Conservation (phyloP, 176 grass and related monocot genomes). For the Oropetium thomaeum region DNA sequence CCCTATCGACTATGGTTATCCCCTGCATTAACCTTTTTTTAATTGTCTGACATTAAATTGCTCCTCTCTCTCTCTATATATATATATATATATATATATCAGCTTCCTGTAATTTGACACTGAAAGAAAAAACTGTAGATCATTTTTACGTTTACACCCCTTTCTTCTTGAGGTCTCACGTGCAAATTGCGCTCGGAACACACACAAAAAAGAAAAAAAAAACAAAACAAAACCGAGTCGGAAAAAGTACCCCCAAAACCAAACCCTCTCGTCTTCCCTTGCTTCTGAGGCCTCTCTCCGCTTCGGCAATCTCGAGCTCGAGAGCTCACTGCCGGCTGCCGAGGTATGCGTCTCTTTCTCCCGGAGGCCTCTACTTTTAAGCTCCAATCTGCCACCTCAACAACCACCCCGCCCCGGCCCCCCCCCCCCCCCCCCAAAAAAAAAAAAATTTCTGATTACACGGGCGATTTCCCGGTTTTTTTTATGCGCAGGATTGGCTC, state of each 20-base stretch:
- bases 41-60: too few species aligned
- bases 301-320: constrained; percentile 27
- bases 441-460: constrained; percentile 20
- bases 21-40: too few species aligned
- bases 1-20: too few species aligned
- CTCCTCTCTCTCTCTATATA: too few species aligned
- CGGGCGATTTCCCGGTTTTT: neutral
- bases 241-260: constrained; percentile 21
- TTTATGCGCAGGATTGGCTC: neutral
- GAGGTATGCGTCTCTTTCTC: neutral
- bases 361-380: neutral
- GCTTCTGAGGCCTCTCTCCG: neutral
- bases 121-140: too few species aligned
- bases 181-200: neutral
- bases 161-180: neutral
- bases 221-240: too few species aligned
- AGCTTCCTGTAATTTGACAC: too few species aligned
- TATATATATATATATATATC: too few species aligned
- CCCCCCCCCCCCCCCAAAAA: too few species aligned
- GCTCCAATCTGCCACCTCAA: neutral
- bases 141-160: too few species aligned
- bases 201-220: neutral
- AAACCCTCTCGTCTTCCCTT: constrained; percentile 26
- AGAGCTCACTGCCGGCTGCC: constrained; percentile 5
- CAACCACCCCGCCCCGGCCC: too few species aligned